Conservation (phyloP, 345 rosid species). For the Angophora floribunda region DNA sequence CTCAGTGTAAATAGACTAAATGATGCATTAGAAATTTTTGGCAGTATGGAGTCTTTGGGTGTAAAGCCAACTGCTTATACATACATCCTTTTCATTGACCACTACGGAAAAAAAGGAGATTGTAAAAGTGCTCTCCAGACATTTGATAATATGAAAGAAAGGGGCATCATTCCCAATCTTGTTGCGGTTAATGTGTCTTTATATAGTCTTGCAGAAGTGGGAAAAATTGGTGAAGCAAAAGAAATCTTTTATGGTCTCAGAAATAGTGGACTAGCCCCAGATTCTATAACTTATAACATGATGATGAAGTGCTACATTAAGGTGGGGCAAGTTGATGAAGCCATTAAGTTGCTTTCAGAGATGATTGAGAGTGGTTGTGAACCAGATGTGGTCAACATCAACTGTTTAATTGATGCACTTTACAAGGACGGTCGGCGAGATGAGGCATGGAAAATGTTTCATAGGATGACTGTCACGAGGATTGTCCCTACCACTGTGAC, state of each 20-base stretch:
- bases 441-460: conserved; percentile 88
- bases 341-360: conserved; percentile 62
- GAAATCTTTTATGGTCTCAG: conserved; percentile 55
- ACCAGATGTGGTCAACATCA: conserved; percentile 70
- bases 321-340: conserved; percentile 69
- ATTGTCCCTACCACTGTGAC: conserved; percentile 79
- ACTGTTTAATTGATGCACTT: conserved; percentile 71
- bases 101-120: conserved; percentile 77
- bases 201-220: conserved; percentile 63
- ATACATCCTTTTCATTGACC: conserved; percentile 76
- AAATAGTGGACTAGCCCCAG: conserved; percentile 54
- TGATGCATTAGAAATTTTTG: conserved; percentile 55
- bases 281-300: conserved; percentile 89
- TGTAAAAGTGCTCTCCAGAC: conserved; percentile 57
- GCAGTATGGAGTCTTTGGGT: conserved; percentile 50
- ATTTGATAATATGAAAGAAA: conserved; percentile 65
- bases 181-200: conserved; percentile 87
- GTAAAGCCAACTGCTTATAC: conserved; percentile 69
- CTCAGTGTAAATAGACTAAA: conserved; percentile 46
- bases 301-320: conserved; percentile 92
- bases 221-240: conserved; percentile 65
- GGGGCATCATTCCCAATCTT: conserved; percentile 74
- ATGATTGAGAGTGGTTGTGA: conserved; percentile 58
- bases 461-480: conserved; percentile 52
- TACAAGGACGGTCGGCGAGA: conserved; percentile 60